Conservation (phyloP, 345 rosid species). For the Mangifera indica region DNA sequence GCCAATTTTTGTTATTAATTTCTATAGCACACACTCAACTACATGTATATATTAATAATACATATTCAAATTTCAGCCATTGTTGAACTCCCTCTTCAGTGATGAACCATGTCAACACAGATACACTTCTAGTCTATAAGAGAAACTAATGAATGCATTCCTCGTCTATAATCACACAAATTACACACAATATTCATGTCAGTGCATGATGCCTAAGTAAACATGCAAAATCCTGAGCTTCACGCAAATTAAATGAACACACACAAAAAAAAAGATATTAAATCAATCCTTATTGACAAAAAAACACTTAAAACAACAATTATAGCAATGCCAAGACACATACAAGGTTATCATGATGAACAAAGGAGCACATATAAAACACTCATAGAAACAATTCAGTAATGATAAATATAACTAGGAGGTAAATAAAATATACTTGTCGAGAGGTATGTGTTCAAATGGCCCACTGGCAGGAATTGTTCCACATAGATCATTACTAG, state of each 20-base stretch:
- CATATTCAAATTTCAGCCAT: not conserved
- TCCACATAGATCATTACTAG: constrained; percentile 89
- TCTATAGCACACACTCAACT: not conserved
- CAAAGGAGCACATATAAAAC: not conserved
- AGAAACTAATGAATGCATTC: not conserved
- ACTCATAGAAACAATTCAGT: not conserved
- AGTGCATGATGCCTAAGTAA: too few relatives aligned
- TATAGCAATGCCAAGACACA: not conserved
- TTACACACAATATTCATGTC: not conserved
- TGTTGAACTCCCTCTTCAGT: not conserved
- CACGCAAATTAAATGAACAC: not conserved
- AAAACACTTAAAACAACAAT: too few relatives aligned
- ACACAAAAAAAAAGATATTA: not conserved
- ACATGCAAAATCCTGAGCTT: not conserved
- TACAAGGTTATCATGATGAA: not conserved
- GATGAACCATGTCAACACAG: not conserved
- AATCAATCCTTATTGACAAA: not conserved
- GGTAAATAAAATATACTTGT: constrained; percentile 54
- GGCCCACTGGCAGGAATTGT: constrained; percentile 93
- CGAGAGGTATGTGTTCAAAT: constrained; percentile 75
- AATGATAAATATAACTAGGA: not conserved
- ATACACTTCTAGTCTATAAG: not conserved
- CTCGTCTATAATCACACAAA: not conserved
- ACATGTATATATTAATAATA: too few relatives aligned
- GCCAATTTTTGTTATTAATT: not conserved